Conservation (phyloP, 805 yeast species). For the Ogataea pilisensis region DNA sequence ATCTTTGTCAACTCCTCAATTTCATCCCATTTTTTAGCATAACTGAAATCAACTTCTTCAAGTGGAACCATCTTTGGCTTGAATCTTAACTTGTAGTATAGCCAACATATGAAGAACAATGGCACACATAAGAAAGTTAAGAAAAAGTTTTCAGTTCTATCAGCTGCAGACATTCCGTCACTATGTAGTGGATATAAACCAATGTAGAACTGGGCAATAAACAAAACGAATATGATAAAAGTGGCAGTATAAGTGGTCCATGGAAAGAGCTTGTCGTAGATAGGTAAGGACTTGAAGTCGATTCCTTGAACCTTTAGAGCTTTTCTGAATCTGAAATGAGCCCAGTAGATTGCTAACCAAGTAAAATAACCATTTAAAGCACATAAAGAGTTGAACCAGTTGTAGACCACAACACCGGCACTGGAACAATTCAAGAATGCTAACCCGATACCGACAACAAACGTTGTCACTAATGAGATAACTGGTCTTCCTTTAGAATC, state of each 20-base stretch:
- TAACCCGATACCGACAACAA: conserved; percentile 49
- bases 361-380: conserved; percentile 61
- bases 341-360: conserved; percentile 54
- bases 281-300: conserved; percentile 30
- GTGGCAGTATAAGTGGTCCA: conserved; percentile 39
- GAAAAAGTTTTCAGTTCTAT: conserved; percentile 44
- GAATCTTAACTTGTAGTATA: conserved; percentile 53
- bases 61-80: conserved; percentile 30
- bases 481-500: conserved; percentile 60
- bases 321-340: conserved; percentile 55
- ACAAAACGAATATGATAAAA: conserved; percentile 42
- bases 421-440: conserved; percentile 63
- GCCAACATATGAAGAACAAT: conserved; percentile 48
- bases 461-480: conserved; percentile 47
- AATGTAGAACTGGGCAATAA: conserved; percentile 63
- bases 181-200: conserved; percentile 57
- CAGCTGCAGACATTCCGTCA: conserved; percentile 36
- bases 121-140: conserved; percentile 56
- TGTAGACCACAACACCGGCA: conserved; percentile 51
- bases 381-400: conserved; percentile 60
- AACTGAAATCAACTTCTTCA: conserved; percentile 32
- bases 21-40: conserved; percentile 29
- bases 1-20: conserved; percentile 14
- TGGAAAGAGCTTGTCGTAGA: conserved; percentile 51
- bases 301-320: conserved; percentile 55